These are phyloP conservation scores for Colletotrichum shisoi DNA, from an alignment of 2,329 filamentous ascomycete genomes.

Conservation along the genomic window DNA sequence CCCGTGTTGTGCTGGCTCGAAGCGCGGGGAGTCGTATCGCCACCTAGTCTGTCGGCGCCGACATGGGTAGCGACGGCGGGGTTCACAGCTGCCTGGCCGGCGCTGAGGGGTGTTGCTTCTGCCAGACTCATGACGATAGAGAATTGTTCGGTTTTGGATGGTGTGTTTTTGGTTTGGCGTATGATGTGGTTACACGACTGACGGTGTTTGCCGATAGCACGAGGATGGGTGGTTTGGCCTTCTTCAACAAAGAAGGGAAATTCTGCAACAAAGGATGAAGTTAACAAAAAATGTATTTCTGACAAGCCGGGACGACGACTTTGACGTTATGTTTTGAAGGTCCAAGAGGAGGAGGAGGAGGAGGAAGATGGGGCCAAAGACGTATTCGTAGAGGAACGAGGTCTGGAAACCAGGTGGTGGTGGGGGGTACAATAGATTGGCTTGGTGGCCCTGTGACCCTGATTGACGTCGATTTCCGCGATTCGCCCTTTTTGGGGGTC, in stretches of 20 bases:
- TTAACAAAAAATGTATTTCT: constrained; percentile 22
- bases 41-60: constrained; percentile 43
- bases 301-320: constrained; percentile 29
- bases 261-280: constrained; percentile 8
- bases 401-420: constrained; percentile 38
- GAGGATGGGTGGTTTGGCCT: background rate
- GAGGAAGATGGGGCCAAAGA: constrained; percentile 9
- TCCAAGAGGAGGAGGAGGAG: constrained; percentile 26
- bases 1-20: constrained; percentile 44
- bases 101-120: constrained; percentile 41
- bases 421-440: constrained; percentile 36
- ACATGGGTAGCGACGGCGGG: constrained; percentile 43
- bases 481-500: constrained; percentile 38
- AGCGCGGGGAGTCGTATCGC: constrained; percentile 49
- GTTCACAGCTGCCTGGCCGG: constrained; percentile 44
- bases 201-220: constrained; percentile 15
- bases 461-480: constrained; percentile 37
- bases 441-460: constrained; percentile 38
- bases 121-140: constrained; percentile 45
- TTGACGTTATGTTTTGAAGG: constrained; percentile 37
- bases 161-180: background rate
- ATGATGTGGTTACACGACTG: background rate
- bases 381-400: constrained; percentile 8
- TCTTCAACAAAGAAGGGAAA: background rate
- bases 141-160: constrained; percentile 5